phyloP scores from a whole-genome alignment of 805 yeast genomes.

The Saturnispora hagleri region DNA sequence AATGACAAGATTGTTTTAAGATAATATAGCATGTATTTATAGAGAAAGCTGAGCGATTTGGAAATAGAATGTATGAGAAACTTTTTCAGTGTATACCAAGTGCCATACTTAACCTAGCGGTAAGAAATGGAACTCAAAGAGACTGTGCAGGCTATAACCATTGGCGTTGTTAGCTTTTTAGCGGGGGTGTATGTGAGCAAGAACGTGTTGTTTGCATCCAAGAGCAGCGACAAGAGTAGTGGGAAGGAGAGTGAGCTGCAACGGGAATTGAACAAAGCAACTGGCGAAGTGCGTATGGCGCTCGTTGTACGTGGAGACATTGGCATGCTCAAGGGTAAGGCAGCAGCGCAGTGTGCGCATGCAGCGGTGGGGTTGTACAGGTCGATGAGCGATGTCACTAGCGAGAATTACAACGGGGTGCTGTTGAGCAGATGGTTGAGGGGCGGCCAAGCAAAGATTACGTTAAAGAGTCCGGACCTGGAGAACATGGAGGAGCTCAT shows the following conservation, averaged over 20 bases:
- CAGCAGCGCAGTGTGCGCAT: conserved; percentile 96
- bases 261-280: conserved; percentile 48
- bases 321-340: conserved; percentile 89
- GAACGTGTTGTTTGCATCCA: too few relatives aligned
- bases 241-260: conserved; percentile 25
- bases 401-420: conserved; percentile 49
- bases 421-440: conserved; percentile 68
- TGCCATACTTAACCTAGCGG: too few relatives aligned
- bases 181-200: conserved; percentile 25
- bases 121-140: neutral
- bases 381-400: conserved; percentile 43
- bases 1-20: conserved; percentile 7
- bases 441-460: conserved; percentile 89
- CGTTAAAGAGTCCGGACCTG: conserved; percentile 61
- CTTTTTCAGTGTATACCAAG: neutral
- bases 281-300: conserved; percentile 82
- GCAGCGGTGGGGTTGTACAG: conserved; percentile 92
- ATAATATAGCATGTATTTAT: neutral
- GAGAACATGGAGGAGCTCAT: conserved; percentile 69
- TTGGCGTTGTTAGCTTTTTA: conserved; percentile 21
- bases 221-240: neutral
- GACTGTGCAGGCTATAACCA: conserved; percentile 7
- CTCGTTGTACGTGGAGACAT: conserved; percentile 81
- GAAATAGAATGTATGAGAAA: neutral
- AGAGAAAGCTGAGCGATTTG: neutral